phyloP scores from a whole-genome alignment of 2,329 filamentous ascomycete genomes.

The Stachybotrys elegans region DNA sequence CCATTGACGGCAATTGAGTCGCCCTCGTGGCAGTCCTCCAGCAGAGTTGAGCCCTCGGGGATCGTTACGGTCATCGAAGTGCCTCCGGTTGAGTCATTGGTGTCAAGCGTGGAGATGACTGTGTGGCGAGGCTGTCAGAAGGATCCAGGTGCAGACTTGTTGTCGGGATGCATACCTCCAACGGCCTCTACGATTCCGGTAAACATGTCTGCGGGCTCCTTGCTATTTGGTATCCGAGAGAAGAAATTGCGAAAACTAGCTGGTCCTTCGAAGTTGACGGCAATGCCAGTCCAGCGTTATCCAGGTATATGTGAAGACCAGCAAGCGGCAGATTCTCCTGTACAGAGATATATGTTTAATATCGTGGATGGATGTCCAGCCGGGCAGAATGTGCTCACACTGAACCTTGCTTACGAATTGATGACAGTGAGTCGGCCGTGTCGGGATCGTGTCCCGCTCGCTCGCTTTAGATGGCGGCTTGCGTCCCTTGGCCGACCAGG shows the following conservation, averaged over 20 bases:
- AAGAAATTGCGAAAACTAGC: not conserved
- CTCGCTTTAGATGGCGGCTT: too few relatives aligned
- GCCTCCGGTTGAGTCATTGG: slow-evolving; percentile 77
- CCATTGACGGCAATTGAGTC: slow-evolving; percentile 96
- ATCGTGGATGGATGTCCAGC: not conserved
- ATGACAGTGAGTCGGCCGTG: not conserved
- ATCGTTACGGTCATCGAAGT: slow-evolving; percentile 85
- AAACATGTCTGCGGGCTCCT: slow-evolving; percentile 60
- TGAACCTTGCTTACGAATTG: not conserved
- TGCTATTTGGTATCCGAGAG: not conserved
- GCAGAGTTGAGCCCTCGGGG: slow-evolving; percentile 61
- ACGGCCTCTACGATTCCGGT: slow-evolving; percentile 91
- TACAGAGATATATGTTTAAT: too few relatives aligned
- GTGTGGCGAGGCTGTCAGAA: slow-evolving; percentile 9
- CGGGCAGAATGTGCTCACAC: not conserved
- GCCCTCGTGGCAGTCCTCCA: slow-evolving; percentile 77
- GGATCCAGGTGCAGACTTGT: slow-evolving; percentile 15
- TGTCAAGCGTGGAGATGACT: slow-evolving; percentile 81
- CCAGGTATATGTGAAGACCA: too few relatives aligned
- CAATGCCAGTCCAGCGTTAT: too few relatives aligned
- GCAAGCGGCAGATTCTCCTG: too few relatives aligned
- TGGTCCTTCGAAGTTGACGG: too few relatives aligned
- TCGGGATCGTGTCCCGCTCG: not conserved
- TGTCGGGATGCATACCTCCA: slow-evolving; percentile 82
- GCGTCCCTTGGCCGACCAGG: too few relatives aligned